Evolutionary conservation across 805 yeast species (phyloP).

Genomic region (Saccharomycopsis microspora): DNA sequence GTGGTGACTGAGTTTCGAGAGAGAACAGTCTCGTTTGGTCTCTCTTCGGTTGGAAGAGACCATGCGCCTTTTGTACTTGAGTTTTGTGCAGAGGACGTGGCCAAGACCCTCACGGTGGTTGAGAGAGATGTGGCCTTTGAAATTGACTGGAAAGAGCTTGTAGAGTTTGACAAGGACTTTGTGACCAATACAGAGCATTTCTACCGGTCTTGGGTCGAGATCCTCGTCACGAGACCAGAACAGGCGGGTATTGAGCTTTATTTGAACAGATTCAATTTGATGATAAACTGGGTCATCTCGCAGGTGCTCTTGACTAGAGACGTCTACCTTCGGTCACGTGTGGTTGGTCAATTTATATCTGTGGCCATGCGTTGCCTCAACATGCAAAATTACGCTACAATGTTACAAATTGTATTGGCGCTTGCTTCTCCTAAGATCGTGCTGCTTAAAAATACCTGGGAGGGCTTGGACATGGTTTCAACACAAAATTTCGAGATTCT

Average conservation of each 20-base stretch:
- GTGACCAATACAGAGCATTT: slow-evolving; percentile 56
- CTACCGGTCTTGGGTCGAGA: slow-evolving; percentile 78
- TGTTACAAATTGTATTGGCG: slow-evolving; percentile 81
- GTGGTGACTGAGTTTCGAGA: too few species aligned
- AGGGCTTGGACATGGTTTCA: not conserved
- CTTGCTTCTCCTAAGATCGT: slow-evolving; percentile 39
- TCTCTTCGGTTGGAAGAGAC: slow-evolving; percentile 12
- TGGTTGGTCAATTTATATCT: slow-evolving; percentile 81
- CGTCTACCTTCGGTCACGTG: slow-evolving; percentile 46
- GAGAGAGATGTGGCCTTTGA: slow-evolving; percentile 78
- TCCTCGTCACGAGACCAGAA: slow-evolving; percentile 40
- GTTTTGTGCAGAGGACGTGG: slow-evolving; percentile 53
- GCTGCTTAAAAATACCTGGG: not conserved
- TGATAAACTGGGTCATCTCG: slow-evolving; percentile 86
- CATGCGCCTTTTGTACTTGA: slow-evolving; percentile 80
- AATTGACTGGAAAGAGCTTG: slow-evolving; percentile 84
- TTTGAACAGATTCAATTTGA: slow-evolving; percentile 74
- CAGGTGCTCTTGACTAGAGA: slow-evolving; percentile 66
- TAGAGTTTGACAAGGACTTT: slow-evolving; percentile 30
- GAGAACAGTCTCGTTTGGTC: too few species aligned
- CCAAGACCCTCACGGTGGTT: slow-evolving; percentile 75
- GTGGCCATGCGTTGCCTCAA: slow-evolving; percentile 64
- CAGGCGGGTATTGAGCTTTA: slow-evolving; percentile 73
- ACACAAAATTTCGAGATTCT: not conserved
- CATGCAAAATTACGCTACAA: slow-evolving; percentile 74